These are phyloP conservation scores for Stramenopiles sp. DNA, from an alignment of 352 stramenopile species.

Conservation along the genomic window DNA sequence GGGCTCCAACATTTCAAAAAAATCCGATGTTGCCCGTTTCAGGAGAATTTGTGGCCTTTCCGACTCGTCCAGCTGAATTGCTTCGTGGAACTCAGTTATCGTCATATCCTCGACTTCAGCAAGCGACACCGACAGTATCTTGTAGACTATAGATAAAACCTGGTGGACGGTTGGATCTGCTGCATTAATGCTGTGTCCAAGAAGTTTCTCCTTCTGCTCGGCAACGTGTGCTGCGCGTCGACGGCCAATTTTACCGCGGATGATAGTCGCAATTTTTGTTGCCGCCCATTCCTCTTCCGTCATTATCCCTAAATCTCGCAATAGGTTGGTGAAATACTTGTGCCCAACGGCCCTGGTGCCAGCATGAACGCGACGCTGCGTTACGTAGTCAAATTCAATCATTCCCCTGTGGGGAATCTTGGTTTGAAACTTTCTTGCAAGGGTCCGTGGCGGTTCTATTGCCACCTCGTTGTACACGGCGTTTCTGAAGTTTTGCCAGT, in stretches of 20 bases:
- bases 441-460: neutral
- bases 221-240: neutral
- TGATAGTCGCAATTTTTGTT: neutral
- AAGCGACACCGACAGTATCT: too few relatives aligned
- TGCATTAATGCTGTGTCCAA: too few relatives aligned
- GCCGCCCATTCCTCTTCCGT: neutral
- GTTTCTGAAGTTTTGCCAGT: constrained; percentile 74
- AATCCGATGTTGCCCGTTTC: too few relatives aligned
- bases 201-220: neutral
- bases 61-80: too few relatives aligned
- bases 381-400: neutral
- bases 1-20: too few relatives aligned
- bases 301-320: neutral
- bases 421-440: neutral
- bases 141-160: too few relatives aligned
- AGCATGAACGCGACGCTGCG: neutral
- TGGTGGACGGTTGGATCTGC: too few relatives aligned
- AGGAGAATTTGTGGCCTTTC: too few relatives aligned
- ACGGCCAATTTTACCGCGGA: neutral
- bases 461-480: constrained; percentile 16
- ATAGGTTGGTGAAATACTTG: neutral
- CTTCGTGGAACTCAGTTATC: too few relatives aligned
- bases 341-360: neutral
- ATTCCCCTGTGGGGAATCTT: neutral
- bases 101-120: too few relatives aligned